Evolutionary conservation across 129 eudicot species (phyloP).

Genomic region (Glebionis coronaria): DNA sequence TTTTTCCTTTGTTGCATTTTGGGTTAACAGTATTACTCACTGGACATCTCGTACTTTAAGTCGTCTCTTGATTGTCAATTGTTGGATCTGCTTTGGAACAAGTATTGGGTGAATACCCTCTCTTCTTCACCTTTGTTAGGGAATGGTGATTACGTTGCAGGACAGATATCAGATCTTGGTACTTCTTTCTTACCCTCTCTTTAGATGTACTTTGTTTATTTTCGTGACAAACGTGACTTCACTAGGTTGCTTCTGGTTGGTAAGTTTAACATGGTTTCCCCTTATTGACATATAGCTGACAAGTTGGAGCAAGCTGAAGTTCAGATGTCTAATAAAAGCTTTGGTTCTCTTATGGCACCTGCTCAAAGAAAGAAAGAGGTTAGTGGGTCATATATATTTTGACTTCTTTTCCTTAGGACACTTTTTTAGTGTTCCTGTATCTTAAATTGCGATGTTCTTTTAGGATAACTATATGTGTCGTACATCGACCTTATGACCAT

Average conservation of each 20-base stretch:
- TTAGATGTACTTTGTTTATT: neutral
- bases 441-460: neutral
- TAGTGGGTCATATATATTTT: constrained; percentile 14
- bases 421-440: neutral
- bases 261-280: neutral
- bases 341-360: constrained; percentile 70
- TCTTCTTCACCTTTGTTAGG: constrained; percentile 98
- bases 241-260: neutral
- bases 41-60: constrained; percentile 91
- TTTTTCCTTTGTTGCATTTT: neutral
- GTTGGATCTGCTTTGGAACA: constrained; percentile 97
- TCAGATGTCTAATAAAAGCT: constrained; percentile 82
- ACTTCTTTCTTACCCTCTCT: constrained; percentile 14
- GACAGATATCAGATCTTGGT: constrained; percentile 98
- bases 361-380: constrained; percentile 98
- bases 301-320: constrained; percentile 97
- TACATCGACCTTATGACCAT: too few species aligned
- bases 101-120: constrained; percentile 99
- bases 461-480: too few species aligned
- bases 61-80: constrained; percentile 95
- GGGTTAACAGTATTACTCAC: constrained; percentile 77
- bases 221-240: neutral
- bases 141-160: constrained; percentile 95
- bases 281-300: constrained; percentile 57
- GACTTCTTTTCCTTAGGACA: neutral